Conservation (phyloP, 768 basidiomycete species). For the Fistulinella prunicolor region DNA sequence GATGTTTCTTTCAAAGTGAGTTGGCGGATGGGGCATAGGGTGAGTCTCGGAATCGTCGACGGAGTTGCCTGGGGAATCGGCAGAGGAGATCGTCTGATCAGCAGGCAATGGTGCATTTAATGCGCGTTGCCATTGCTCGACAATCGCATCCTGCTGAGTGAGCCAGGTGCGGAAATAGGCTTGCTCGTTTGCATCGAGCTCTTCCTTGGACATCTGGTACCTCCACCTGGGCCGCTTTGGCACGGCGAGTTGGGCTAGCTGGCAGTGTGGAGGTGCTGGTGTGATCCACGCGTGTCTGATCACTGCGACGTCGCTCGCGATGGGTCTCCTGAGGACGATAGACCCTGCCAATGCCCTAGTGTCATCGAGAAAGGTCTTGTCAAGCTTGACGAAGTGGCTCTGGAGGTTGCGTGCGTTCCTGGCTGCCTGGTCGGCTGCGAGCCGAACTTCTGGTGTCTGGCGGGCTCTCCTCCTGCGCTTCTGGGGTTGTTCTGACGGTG, state of each 20-base stretch:
- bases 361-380: constrained; percentile 55
- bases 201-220: constrained; percentile 81
- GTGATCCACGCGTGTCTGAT: constrained; percentile 24
- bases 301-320: constrained; percentile 40
- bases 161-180: constrained; percentile 81
- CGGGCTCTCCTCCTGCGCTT: constrained; percentile 9
- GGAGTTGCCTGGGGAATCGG: constrained; percentile 1
- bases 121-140: constrained; percentile 49
- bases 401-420: constrained; percentile 53
- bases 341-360: constrained; percentile 56
- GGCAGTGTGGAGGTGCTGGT: background rate
- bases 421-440: constrained; percentile 32
- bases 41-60: constrained; percentile 15
- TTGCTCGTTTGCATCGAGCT: constrained; percentile 90
- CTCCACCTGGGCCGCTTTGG: constrained; percentile 85
- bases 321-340: constrained; percentile 54
- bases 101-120: constrained; percentile 4
- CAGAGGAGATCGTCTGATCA: constrained; percentile 3
- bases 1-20: constrained; percentile 85
- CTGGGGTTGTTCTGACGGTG: constrained; percentile 22
- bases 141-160: constrained; percentile 52
- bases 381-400: constrained; percentile 66
- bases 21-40: constrained; percentile 59
- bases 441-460: constrained; percentile 3
- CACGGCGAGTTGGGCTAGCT: constrained; percentile 10